Percentiles rank a stretch among this genome's conserved stretches.
phyloP scores from a whole-genome alignment of 1,284 basidiomycete genomes.

The Dichomitus squalens region DNA sequence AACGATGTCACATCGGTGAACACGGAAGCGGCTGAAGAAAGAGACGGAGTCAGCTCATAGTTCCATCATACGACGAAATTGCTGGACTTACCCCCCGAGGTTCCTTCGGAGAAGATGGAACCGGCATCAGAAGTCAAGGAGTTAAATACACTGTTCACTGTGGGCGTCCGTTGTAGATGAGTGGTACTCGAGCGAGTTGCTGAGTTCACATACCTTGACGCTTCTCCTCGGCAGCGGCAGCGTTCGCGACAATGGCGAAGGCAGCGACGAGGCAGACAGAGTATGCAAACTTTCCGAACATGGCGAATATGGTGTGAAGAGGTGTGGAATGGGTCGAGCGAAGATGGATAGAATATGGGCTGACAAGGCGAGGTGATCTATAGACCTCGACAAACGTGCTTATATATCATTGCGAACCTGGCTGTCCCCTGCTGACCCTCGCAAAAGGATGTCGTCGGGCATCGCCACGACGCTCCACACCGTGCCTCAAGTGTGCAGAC shows the following conservation, averaged over 20 bases:
- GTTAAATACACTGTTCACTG: conserved; percentile 31
- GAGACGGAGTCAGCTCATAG: neutral
- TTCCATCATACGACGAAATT: too few relatives aligned
- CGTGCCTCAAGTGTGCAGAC: neutral
- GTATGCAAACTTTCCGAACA: conserved; percentile 20
- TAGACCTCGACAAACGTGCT: too few relatives aligned
- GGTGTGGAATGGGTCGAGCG: neutral
- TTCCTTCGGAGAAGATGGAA: conserved; percentile 26
- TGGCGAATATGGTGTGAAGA: neutral
- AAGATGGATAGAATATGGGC: neutral
- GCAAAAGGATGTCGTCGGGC: neutral
- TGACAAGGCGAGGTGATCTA: neutral
- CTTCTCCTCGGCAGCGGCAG: conserved; percentile 14
- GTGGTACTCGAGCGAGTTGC: neutral
- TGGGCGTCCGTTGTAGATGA: neutral
- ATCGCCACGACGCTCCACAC: too few relatives aligned
- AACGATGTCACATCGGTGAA: conserved; percentile 29
- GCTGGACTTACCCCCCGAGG: conserved; percentile 14
- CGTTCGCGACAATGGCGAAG: conserved; percentile 12
- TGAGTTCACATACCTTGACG: neutral
- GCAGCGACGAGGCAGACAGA: conserved; percentile 17
- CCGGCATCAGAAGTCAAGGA: conserved; percentile 33
- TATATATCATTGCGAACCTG: neutral
- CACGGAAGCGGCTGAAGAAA: conserved; percentile 17
- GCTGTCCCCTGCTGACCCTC: neutral